These are phyloP conservation scores for Phytomonas sp. DNA, from an alignment of 208 protist genomes.

Conservation along the genomic window DNA sequence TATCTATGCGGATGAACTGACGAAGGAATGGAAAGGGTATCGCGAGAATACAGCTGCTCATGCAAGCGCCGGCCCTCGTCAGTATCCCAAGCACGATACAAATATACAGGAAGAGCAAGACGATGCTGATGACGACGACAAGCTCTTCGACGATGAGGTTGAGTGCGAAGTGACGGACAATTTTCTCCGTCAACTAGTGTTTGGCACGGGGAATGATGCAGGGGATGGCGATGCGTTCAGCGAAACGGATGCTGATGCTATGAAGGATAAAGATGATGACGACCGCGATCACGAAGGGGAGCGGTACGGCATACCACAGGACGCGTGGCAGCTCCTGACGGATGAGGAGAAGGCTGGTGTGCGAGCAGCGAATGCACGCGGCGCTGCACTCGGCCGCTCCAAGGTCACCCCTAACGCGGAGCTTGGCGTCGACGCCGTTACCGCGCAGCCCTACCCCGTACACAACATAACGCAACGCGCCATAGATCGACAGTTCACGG, in stretches of 20 bases:
- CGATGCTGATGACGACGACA: slow-evolving; percentile 41
- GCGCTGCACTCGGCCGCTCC: slow-evolving; percentile 17
- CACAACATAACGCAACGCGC: slow-evolving; percentile 51
- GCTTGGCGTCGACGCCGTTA: slow-evolving; percentile 14
- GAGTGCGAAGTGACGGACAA: slow-evolving; percentile 80
- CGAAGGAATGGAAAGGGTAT: neutral
- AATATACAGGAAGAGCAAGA: slow-evolving; percentile 5
- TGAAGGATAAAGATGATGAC: slow-evolving; percentile 12
- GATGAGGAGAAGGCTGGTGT: slow-evolving; percentile 41
- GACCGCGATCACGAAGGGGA: slow-evolving; percentile 20
- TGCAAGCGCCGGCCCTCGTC: neutral
- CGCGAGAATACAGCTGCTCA: neutral
- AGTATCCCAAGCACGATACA: neutral
- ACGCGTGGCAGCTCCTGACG: slow-evolving; percentile 34
- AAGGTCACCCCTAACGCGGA: slow-evolving; percentile 14
- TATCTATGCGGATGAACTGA: neutral
- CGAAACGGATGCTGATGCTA: slow-evolving; percentile 12
- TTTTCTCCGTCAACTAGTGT: slow-evolving; percentile 71
- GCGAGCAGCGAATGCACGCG: slow-evolving; percentile 21
- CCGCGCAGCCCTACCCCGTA: slow-evolving; percentile 19
- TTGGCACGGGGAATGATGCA: slow-evolving; percentile 26
- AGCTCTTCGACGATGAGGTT: slow-evolving; percentile 76
- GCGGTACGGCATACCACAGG: slow-evolving; percentile 11
- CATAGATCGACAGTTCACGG: slow-evolving; percentile 56
- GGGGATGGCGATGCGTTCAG: slow-evolving; percentile 8